These are phyloP conservation scores for Curvularia hawaiiensis DNA, from an alignment of 2,329 filamentous ascomycete genomes.

Conservation along the genomic window DNA sequence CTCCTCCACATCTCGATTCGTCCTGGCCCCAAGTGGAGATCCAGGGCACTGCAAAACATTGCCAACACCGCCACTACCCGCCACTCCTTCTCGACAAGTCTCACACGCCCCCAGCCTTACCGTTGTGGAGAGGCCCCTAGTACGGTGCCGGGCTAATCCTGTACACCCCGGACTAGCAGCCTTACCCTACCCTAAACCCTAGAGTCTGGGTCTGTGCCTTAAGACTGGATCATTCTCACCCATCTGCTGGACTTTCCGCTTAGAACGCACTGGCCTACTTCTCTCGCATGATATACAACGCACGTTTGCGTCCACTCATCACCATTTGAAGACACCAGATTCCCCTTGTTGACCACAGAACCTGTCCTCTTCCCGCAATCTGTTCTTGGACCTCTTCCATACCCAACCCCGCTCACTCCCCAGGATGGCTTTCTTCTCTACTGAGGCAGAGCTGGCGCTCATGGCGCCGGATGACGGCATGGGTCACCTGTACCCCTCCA, in stretches of 20 bases:
- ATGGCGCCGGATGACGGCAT: constrained; percentile 43
- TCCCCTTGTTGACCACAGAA: constrained; percentile 15
- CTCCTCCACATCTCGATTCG: not conserved
- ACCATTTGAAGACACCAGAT: constrained; percentile 24
- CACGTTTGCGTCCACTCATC: constrained; percentile 29
- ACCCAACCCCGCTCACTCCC: constrained; percentile 16
- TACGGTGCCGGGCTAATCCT: constrained; percentile 40
- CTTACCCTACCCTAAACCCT: constrained; percentile 36
- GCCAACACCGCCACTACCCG: constrained; percentile 44
- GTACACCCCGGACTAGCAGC: constrained; percentile 39
- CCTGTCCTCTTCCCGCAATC: constrained; percentile 10
- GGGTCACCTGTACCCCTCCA: constrained; percentile 44
- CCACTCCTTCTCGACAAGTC: constrained; percentile 38
- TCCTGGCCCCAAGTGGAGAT: constrained; percentile 34
- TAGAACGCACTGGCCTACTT: constrained; percentile 37
- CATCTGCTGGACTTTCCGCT: constrained; percentile 32
- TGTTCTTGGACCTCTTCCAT: constrained; percentile 10
- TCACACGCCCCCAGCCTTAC: constrained; percentile 46
- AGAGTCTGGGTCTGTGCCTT: constrained; percentile 36
- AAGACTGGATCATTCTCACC: constrained; percentile 37
- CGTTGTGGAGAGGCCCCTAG: constrained; percentile 38
- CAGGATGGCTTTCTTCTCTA: constrained; percentile 44
- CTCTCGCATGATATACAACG: constrained; percentile 37
- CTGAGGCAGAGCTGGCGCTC: constrained; percentile 46
- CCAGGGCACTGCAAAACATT: constrained; percentile 41